Evolutionary conservation across 2,329 filamentous ascomycete genomes (phyloP).

Genomic region (Fusarium circinatum): DNA sequence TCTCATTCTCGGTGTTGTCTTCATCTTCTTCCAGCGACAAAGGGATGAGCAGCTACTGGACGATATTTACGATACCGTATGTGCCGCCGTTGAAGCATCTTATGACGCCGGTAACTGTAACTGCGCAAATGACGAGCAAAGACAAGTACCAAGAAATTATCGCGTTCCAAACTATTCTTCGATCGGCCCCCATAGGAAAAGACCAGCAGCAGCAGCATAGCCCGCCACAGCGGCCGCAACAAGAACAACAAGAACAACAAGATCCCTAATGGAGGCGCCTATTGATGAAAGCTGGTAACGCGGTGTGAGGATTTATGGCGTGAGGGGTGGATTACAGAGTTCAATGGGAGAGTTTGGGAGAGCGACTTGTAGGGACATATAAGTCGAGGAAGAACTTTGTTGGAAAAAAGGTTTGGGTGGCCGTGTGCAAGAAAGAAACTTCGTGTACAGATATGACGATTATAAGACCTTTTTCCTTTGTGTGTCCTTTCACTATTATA

Average conservation of each 20-base stretch:
- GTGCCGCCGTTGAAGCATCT: neutral
- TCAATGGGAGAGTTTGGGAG: neutral
- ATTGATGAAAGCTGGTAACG: too few species aligned
- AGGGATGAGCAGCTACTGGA: neutral
- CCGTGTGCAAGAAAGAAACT: neutral
- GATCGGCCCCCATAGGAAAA: neutral
- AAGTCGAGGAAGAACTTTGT: neutral
- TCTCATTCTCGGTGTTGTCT: neutral
- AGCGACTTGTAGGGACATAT: neutral
- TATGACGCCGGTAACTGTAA: neutral
- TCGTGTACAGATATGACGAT: neutral
- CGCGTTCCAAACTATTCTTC: neutral
- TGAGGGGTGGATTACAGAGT: neutral
- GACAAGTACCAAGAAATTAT: neutral
- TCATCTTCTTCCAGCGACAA: neutral
- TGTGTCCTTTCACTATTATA: neutral
- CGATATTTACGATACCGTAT: neutral
- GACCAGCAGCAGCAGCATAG: neutral
- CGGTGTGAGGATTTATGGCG: neutral
- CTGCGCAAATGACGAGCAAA: neutral
- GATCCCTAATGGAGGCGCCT: neutral
- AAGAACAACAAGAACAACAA: neutral
- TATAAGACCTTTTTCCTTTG: neutral
- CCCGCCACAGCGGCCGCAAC: neutral
- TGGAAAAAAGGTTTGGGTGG: neutral